Percentiles rank a stretch among this genome's conserved stretches.
Evolutionary conservation across 2,329 filamentous ascomycete species (phyloP).

Genomic region (Camptophora hylomeconis): DNA sequence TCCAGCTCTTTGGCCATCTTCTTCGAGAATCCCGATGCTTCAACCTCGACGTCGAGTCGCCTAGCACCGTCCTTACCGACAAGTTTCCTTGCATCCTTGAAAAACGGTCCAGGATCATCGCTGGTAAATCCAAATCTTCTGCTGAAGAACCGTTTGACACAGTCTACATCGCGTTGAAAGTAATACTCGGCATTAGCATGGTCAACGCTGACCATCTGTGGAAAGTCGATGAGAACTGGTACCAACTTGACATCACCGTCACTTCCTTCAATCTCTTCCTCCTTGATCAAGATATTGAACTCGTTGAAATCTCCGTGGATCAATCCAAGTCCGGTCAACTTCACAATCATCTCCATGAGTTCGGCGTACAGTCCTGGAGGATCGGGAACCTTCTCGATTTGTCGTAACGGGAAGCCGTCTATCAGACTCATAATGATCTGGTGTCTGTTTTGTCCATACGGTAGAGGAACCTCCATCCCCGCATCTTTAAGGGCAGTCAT

Average conservation of each 20-base stretch:
- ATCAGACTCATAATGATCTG: constrained; percentile 93
- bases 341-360: constrained; percentile 72
- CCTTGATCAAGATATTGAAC: constrained; percentile 93
- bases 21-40: constrained; percentile 88
- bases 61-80: constrained; percentile 51
- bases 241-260: constrained; percentile 34
- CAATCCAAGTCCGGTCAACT: constrained; percentile 70
- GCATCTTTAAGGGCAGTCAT: constrained; percentile 76
- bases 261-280: constrained; percentile 33
- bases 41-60: constrained; percentile 73
- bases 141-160: constrained; percentile 88
- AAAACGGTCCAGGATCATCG: constrained; percentile 72
- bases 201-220: constrained; percentile 93
- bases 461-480: constrained; percentile 80
- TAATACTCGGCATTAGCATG: constrained; percentile 92
- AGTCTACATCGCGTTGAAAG: constrained; percentile 90
- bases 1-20: constrained; percentile 95
- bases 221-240: constrained; percentile 91
- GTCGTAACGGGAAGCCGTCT: constrained; percentile 80
- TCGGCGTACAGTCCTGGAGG: constrained; percentile 83
- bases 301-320: constrained; percentile 99
- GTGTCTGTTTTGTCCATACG: constrained; percentile 79
- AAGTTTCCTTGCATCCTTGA: constrained; percentile 66
- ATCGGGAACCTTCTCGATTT: constrained; percentile 72
- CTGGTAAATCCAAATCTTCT: constrained; percentile 77